phyloP scores from a whole-genome alignment of 108 stramenopile genomes.

The Skeletonema menzelii region DNA sequence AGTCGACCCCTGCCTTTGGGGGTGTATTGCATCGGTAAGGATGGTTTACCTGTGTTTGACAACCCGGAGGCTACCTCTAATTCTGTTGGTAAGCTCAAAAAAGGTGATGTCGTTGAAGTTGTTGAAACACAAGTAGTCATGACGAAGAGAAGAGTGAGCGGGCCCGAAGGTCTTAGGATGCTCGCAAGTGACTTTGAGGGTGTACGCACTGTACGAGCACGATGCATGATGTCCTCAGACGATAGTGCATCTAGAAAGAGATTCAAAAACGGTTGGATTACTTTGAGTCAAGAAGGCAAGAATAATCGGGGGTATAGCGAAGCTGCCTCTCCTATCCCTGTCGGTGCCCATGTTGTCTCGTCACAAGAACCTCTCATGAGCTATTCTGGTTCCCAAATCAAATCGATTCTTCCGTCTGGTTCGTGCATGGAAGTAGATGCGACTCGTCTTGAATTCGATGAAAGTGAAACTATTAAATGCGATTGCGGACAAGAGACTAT shows the following conservation, averaged over 20 bases:
- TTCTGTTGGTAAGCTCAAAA: conserved; percentile 14
- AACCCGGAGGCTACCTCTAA: conserved; percentile 2
- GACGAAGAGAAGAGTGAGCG: conserved; percentile 15
- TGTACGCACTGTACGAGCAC: conserved; percentile 26
- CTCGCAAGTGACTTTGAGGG: conserved; percentile 12
- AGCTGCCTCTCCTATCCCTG: conserved; percentile 11
- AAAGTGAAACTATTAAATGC: neutral
- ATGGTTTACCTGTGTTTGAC: conserved; percentile 10
- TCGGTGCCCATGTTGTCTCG: conserved; percentile 30
- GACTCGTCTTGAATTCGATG: conserved; percentile 38
- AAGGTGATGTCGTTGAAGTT: conserved; percentile 26
- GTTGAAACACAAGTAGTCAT: conserved; percentile 35
- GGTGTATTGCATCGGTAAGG: conserved; percentile 27
- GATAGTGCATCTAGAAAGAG: conserved; percentile 13
- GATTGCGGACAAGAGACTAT: conserved; percentile 18
- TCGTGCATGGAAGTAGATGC: conserved; percentile 39
- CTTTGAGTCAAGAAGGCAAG: conserved; percentile 16
- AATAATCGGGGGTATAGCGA: neutral
- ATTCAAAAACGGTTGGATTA: conserved; percentile 42
- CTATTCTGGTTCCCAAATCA: conserved; percentile 17
- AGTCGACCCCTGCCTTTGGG: conserved; percentile 33
- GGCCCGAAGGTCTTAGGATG: neutral
- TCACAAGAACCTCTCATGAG: conserved; percentile 5
- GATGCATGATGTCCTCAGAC: conserved; percentile 31
- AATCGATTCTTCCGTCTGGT: conserved; percentile 12